Conservation (phyloP, 2,329 filamentous ascomycete species). For the Ophiosphaerella korrae region DNA sequence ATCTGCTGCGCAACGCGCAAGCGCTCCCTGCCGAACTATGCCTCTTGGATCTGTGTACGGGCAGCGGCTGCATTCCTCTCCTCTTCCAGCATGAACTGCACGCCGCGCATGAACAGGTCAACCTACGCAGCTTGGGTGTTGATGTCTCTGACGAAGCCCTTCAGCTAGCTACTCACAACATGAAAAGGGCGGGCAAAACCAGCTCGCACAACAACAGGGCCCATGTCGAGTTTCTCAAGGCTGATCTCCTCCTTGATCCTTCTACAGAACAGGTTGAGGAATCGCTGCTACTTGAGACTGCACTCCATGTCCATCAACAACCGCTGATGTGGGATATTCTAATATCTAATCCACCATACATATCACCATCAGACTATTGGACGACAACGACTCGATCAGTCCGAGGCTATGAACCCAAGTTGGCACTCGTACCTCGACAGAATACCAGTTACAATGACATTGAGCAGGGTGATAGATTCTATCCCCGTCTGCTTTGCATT, state of each 20-base stretch:
- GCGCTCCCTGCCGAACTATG: conserved; percentile 51
- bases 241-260: conserved; percentile 55
- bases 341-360: conserved; percentile 89
- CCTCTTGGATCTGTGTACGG: conserved; percentile 86
- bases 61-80: conserved; percentile 87
- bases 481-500: conserved; percentile 66
- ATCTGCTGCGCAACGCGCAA: conserved; percentile 28
- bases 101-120: conserved; percentile 27
- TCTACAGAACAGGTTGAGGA: conserved; percentile 48
- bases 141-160: conserved; percentile 75
- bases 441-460: conserved; percentile 19
- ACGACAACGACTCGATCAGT: conserved; percentile 73
- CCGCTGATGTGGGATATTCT: conserved; percentile 63
- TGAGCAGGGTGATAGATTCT: conserved; percentile 64
- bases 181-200: conserved; percentile 47
- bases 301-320: conserved; percentile 16
- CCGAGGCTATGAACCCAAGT: conserved; percentile 76
- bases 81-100: conserved; percentile 69
- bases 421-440: conserved; percentile 68
- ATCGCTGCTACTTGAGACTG: conserved; percentile 18
- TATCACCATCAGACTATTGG: conserved; percentile 69
- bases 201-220: conserved; percentile 2
- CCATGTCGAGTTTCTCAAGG: conserved; percentile 54
- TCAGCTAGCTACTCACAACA: conserved; percentile 68
- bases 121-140: conserved; percentile 66